Evolutionary conservation across 1,284 basidiomycete species (phyloP), one percentile per base, ranked within the genome.

Genomic region (Ustilago tritici): DNA sequence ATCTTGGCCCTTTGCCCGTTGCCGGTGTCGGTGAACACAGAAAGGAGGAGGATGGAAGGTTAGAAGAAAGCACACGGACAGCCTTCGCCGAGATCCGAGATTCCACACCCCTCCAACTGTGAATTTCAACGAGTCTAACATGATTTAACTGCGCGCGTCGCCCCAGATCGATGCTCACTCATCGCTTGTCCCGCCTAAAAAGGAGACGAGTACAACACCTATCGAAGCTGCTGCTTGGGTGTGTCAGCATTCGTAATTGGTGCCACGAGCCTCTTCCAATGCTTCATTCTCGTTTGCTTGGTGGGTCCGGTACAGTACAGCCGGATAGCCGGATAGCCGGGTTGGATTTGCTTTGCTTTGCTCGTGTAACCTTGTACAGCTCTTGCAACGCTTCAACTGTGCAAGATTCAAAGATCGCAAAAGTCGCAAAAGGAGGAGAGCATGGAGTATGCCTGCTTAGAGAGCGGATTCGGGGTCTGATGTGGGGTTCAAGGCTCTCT

Each of bases 111-210:
- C 8, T 15, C 9, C 0, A 14, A 32, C 12, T 40, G 36, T 10
- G 36, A 23, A 17, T 2, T 28, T 23, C 0, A 34, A 17, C 3
- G 23, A 56, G 17, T 38, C n/a, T 31, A 56, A 56, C 23, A 31
- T 41, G 40, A n/a, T 41, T 15, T 32, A 11, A 23, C 9, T 11
- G 17, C 28, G 54, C 14, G 40, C 28, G 28, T 14, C 23, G 28
- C 12, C 10, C 23, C 19, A 19, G 54, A 61, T 61, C 60, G 60
- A 41, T 36, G 60, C 60, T 61, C 60, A 61, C 50, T 61, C 60
- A 61, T 61, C 60, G 7, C 19, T 17, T 12, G 35, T 19, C 23
- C 38, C 28, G 14, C 4, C 49, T 14, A 28, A 28, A 28, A 28
- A 28, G 3, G 23, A 28, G 23, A 2, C 3, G 23, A 28, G 23